Evolutionary conservation across 805 yeast species (phyloP).

Genomic region (Starmerella apicola): DNA sequence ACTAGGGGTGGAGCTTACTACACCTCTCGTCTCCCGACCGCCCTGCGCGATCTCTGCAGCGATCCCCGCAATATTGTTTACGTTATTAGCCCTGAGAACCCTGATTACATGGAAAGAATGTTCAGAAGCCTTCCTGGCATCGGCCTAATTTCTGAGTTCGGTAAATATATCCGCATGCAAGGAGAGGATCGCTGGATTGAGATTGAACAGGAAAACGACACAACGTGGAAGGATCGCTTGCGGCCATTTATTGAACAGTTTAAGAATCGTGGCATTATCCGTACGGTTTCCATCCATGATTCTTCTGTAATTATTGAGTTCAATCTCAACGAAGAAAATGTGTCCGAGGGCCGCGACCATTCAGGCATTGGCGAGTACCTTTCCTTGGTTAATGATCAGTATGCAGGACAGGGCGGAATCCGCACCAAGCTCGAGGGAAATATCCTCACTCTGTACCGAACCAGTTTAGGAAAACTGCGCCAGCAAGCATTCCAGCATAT

Average conservation of each 20-base stretch:
- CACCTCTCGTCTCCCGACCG: conserved; percentile 28
- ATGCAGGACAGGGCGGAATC: conserved; percentile 38
- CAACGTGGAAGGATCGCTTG: conserved; percentile 49
- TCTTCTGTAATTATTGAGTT: conserved; percentile 68
- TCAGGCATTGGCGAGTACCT: conserved; percentile 72
- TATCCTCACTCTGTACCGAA: conserved; percentile 59
- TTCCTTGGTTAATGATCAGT: conserved; percentile 69
- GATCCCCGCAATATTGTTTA: conserved; percentile 58
- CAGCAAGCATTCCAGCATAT: conserved; percentile 14
- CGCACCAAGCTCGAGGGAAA: conserved; percentile 68
- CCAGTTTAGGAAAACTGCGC: conserved; percentile 37
- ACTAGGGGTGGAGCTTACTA: conserved; percentile 12
- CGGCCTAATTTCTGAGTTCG: conserved; percentile 84
- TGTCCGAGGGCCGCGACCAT: conserved; percentile 41
- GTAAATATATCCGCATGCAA: conserved; percentile 50
- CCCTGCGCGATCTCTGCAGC: conserved; percentile 45
- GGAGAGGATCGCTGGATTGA: conserved; percentile 37
- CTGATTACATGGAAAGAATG: conserved; percentile 51
- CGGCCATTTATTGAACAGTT: conserved; percentile 43
- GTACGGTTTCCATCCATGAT: conserved; percentile 59
- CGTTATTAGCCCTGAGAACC: conserved; percentile 52
- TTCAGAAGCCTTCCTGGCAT: conserved; percentile 55
- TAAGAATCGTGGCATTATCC: conserved; percentile 70
- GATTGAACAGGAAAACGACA: conserved; percentile 3
- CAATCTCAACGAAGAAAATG: conserved; percentile 32